Percentiles rank a stretch among this genome's conserved stretches.
Conservation (phyloP, 108 stramenopile species). For the Craspedostauros australis region DNA sequence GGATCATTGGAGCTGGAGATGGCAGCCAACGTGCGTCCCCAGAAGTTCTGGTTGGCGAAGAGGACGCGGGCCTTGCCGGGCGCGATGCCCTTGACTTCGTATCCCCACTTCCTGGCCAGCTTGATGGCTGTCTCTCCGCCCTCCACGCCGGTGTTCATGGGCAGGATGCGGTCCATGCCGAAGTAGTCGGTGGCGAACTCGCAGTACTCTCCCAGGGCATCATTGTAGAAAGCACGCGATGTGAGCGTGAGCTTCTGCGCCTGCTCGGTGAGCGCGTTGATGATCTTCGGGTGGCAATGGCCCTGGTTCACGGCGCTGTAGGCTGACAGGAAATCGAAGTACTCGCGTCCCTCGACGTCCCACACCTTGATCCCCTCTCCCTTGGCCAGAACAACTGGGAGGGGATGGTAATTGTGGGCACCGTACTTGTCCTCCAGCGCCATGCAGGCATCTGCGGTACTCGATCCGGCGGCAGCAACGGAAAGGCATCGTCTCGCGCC, state of each 20-base stretch:
- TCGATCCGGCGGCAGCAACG: too few relatives aligned
- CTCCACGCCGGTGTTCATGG: slow-evolving; percentile 99
- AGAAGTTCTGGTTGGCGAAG: slow-evolving; percentile 97
- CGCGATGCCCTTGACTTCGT: slow-evolving; percentile 93
- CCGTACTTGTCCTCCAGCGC: slow-evolving; percentile 83
- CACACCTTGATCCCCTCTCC: slow-evolving; percentile 71
- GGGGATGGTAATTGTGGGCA: slow-evolving; percentile 96
- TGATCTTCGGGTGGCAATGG: slow-evolving; percentile 98
- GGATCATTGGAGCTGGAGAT: slow-evolving; percentile 93
- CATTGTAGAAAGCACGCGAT: slow-evolving; percentile 97
- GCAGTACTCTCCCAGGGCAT: slow-evolving; percentile 88
- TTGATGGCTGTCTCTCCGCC: slow-evolving; percentile 98
- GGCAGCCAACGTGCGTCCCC: slow-evolving; percentile 99
- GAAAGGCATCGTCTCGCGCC: too few relatives aligned
- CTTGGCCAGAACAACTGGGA: slow-evolving; percentile 88
- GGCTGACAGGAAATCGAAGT: slow-evolving; percentile 96
- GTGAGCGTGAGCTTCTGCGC: slow-evolving; percentile 91
- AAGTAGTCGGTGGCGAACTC: slow-evolving; percentile 88
- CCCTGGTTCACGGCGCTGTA: slow-evolving; percentile 99
- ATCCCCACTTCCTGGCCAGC: slow-evolving; percentile 88
- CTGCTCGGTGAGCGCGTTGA: slow-evolving; percentile 86
- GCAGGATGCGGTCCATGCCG: slow-evolving; percentile 95
- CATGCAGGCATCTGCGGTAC: slow-evolving; percentile 56
- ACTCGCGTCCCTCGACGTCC: slow-evolving; percentile 79
- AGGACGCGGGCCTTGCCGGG: slow-evolving; percentile 82